Base-by-base conservation (phyloP, 1,139 yeast species). In the Pichia sp. region DNA sequence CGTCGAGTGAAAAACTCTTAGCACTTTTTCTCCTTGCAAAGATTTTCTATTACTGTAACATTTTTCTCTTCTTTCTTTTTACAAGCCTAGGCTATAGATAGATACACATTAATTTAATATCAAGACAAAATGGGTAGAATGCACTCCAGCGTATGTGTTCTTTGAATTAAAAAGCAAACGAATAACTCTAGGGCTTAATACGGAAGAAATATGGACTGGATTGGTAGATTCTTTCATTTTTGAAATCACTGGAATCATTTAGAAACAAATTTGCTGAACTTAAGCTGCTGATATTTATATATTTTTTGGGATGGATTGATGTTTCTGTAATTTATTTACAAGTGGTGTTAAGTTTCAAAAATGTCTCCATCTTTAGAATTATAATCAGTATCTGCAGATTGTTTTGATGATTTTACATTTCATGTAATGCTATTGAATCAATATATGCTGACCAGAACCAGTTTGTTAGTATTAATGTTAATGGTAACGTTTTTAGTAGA, bases 41-140 rank as follows among this genome's bases (percentile, higher is more conserved):
- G 16, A 15, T 6, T 15, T 26, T 26, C 29, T 4, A 26, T 9
- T 11, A 4, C 13, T 43, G n/a, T n/a, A n/a, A n/a, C n/a, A n/a
- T 13, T n/a, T 32, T 29, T 23, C 30, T 38, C n/a, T 20, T 13
- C 40, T 23, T 24, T 34, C 18, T 39, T 40, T 38, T 25, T 7
- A 44, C 44, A 50, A 45, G 51, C 51, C 45, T 47, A 44, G 53
- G 51, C 53, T 48, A 50, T 22, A 44, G 47, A 43, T 36, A 48
- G 40, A 45, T 42, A 32, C 39, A 40, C 39, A n/a, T 39, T 25
- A 43, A 34, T 32, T 32, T 42, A 44, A 51, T 42, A 42, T 38
- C 48, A 47, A 43, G 36, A 49, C 70, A 75, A 67, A 65, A 75
- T 75, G 80, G 80, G 79, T 73, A 79, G 81, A 67, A 71, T 76